Conservation (phyloP, 805 yeast species). For the Candida ortonii region DNA sequence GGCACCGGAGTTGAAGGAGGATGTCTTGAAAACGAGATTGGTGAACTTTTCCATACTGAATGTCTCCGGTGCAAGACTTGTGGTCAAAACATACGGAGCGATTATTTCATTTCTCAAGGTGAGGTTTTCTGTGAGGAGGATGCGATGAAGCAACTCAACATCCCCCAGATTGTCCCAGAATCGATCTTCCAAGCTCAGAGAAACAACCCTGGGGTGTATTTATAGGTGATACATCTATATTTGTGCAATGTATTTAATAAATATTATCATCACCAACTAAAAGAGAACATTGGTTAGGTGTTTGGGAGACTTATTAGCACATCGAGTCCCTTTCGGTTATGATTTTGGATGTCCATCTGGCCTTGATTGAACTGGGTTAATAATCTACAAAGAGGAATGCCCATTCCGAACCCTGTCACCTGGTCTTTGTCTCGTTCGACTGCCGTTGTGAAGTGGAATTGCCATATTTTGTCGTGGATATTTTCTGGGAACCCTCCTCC, state of each 20-base stretch:
- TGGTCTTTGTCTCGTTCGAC: slow-evolving; percentile 24
- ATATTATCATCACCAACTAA: no score
- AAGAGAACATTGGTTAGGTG: no score
- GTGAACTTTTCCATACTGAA: slow-evolving; percentile 68
- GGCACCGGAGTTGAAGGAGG: slow-evolving; percentile 80
- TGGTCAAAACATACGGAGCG: slow-evolving; percentile 44
- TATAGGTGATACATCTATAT: no score
- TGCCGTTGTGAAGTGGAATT: slow-evolving; percentile 32
- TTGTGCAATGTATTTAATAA: no score
- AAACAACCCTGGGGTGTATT: no score
- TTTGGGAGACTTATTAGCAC: slow-evolving; percentile 25
- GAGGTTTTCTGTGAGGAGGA: slow-evolving; percentile 50
- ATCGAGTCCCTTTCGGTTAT: slow-evolving; percentile 24
- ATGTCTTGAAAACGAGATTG: slow-evolving; percentile 75
- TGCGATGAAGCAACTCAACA: slow-evolving; percentile 23
- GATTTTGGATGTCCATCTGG: slow-evolving; percentile 20
- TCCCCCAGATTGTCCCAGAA: neutral
- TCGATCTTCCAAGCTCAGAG: no score
- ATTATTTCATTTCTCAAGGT: slow-evolving; percentile 52
- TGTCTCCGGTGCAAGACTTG: slow-evolving; percentile 75
- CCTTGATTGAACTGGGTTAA: slow-evolving; percentile 29
- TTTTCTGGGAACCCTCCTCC: slow-evolving; percentile 30
- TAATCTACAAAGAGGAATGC: slow-evolving; percentile 31
- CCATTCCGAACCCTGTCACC: slow-evolving; percentile 35
- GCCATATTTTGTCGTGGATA: slow-evolving; percentile 27